phyloP scores from a whole-genome alignment of 768 basidiomycete genomes.

The Mrakia blollopis region DNA sequence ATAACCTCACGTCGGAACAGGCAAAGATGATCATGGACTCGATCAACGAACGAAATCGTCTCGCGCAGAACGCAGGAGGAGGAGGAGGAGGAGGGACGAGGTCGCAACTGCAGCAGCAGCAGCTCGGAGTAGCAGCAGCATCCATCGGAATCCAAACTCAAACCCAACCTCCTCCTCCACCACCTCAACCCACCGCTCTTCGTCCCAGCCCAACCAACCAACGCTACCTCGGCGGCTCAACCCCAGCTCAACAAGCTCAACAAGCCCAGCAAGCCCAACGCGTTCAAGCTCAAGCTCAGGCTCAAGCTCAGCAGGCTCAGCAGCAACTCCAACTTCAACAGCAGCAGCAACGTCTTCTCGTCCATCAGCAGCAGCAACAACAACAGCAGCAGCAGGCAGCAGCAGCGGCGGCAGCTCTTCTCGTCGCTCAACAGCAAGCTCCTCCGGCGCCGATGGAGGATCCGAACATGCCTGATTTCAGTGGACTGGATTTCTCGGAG shows the following conservation, averaged over 20 bases:
- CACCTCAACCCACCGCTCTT: neutral
- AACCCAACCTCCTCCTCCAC: neutral
- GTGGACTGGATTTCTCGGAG: slow-evolving; percentile 4
- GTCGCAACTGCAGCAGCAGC: neutral
- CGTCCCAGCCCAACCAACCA: neutral
- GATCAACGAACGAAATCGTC: neutral
- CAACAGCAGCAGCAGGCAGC: neutral
- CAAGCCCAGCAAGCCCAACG: neutral
- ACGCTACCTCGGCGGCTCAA: no score
- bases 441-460: neutral
- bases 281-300: neutral
- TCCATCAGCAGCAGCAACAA: neutral
- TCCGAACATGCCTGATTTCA: neutral
- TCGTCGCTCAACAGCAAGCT: neutral
- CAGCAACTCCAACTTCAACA: neutral
- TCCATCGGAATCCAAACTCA: neutral
- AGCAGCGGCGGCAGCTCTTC: neutral
- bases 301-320: no score
- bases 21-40: neutral
- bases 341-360: neutral
- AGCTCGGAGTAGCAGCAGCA: neutral
- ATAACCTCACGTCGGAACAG: slow-evolving; percentile 7
- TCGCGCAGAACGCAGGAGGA: neutral
- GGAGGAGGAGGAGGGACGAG: neutral
- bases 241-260: no score